Evolutionary conservation across 2,329 filamentous ascomycete genomes (phyloP), one percentile per base, ranked within the genome.

Genomic region (Ophiobolus disseminans): DNA sequence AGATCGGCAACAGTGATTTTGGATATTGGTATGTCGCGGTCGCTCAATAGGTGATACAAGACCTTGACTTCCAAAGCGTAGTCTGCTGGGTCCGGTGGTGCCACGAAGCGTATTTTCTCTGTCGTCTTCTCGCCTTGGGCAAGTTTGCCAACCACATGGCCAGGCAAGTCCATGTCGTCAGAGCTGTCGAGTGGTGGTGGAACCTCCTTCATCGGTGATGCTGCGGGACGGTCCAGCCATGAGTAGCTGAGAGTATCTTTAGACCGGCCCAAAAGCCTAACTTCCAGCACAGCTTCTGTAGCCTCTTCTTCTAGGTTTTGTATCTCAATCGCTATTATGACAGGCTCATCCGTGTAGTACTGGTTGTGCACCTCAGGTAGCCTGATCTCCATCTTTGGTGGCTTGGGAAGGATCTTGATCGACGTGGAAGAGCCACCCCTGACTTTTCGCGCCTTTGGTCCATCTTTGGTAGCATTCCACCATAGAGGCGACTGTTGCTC

Each of bases 331-430:
- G 81, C 75, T 17, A 97, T 71, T 5, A 77, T 77, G 21, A 97
- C 83, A 0, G 77, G 72, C 74, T 99, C 94, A 62, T 95, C 88
- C 1, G 89, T 89, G 68, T 96, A 97, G 70, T 93, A 95, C 45
- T 91, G 86, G 10, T 84, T 80, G 47, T 81, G 78, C 6, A 87
- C 73, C 31, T 84, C 81, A 2, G 83, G 77, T 8, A 90, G 75
- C 20, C 77, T 81, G 36, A 99, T 84, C 60, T 90, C 86, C 77
- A 99, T 85, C 73, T 97, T 97, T 0, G 94, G 94, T 21, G 93
- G 94, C 57, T 95, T 89, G 1, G 94, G 93, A 44, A 91, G 80
- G 19, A 99, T 86, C 46, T 84, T 86, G 46, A 96, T 82, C 2
- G 77, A 76, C 25, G 82, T 76, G 1, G 78, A 77, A 46, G 61